A percentile compares a stretch with the other conserved stretches of the same genome.
phyloP scores from a whole-genome alignment of 2,329 filamentous ascomycete genomes.

The Neofusicoccum umdonicola region DNA sequence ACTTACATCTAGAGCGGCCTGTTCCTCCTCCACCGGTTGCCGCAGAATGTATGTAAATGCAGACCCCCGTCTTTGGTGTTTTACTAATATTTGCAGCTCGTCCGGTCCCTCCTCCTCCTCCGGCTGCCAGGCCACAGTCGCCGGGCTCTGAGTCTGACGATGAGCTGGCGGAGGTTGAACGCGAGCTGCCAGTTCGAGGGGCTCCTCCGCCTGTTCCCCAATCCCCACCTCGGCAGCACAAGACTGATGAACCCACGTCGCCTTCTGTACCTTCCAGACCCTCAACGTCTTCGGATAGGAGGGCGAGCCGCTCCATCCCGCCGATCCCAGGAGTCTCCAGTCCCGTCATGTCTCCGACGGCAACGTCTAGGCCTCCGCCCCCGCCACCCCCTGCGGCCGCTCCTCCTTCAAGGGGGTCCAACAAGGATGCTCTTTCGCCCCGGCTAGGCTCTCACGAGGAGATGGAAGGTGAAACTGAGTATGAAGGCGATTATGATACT shows the following conservation, averaged over 20 bases:
- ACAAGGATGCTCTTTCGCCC: slow-evolving; percentile 29
- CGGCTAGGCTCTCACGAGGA: slow-evolving; percentile 51
- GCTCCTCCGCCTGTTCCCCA: slow-evolving; percentile 34
- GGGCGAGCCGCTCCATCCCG: slow-evolving; percentile 42
- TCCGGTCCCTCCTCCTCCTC: slow-evolving; percentile 56
- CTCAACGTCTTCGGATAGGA: slow-evolving; percentile 30
- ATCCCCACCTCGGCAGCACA: slow-evolving; percentile 30
- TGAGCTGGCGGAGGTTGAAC: slow-evolving; percentile 55
- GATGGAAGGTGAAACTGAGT: slow-evolving; percentile 83
- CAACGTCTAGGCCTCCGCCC: slow-evolving; percentile 41
- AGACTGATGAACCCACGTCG: background rate
- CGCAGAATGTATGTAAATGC: slow-evolving; percentile 29
- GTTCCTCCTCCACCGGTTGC: slow-evolving; percentile 35
- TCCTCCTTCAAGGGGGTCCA: slow-evolving; percentile 37
- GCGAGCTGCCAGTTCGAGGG: slow-evolving; percentile 31
- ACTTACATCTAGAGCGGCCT: slow-evolving; percentile 39
- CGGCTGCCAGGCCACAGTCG: slow-evolving; percentile 50
- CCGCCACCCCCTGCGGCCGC: slow-evolving; percentile 46
- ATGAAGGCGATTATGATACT: slow-evolving; percentile 97
- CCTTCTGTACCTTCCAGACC: slow-evolving; percentile 21
- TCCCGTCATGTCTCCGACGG: slow-evolving; percentile 32
- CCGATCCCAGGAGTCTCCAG: slow-evolving; percentile 55
- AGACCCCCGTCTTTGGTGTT: background rate
- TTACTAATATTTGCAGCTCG: slow-evolving; percentile 52
- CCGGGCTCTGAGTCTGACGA: slow-evolving; percentile 87